phyloP scores from a whole-genome alignment of 352 stramenopile genomes.

The Phytophthora pistaciae region DNA sequence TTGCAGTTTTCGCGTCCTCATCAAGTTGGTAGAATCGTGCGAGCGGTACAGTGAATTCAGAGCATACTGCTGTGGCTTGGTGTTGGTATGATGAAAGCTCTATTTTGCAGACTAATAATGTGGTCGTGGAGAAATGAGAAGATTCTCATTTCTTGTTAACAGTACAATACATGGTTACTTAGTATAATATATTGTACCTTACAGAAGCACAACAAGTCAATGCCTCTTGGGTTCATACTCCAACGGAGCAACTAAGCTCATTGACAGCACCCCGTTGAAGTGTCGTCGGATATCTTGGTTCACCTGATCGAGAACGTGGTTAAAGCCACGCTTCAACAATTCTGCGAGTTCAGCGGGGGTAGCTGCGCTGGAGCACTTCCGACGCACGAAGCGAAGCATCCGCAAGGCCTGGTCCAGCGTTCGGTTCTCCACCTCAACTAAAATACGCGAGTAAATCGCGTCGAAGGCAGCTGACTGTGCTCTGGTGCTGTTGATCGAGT shows the following conservation, averaged over 20 bases:
- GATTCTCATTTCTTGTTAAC: too few relatives aligned
- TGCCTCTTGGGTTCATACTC: slow-evolving; percentile 1
- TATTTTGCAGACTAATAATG: too few relatives aligned
- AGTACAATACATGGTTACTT: too few relatives aligned
- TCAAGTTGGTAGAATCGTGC: too few relatives aligned
- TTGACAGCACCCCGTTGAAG: slow-evolving; percentile 58
- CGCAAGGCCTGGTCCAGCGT: slow-evolving; percentile 63
- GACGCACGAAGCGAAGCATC: slow-evolving; percentile 79
- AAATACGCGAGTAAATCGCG: slow-evolving; percentile 77
- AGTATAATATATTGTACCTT: too few relatives aligned
- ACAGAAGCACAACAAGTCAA: too few relatives aligned
- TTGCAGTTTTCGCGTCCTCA: too few relatives aligned
- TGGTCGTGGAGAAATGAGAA: too few relatives aligned
- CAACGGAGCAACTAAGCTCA: slow-evolving; percentile 50
- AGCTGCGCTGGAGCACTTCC: slow-evolving; percentile 55
- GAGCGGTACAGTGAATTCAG: too few relatives aligned
- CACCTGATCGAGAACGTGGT: slow-evolving; percentile 67
- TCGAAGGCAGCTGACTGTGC: slow-evolving; percentile 56
- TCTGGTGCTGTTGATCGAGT: neutral
- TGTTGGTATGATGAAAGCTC: too few relatives aligned
- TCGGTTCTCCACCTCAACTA: slow-evolving; percentile 72
- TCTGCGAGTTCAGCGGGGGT: slow-evolving; percentile 1
- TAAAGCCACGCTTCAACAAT: slow-evolving; percentile 52
- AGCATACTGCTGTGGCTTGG: too few relatives aligned
- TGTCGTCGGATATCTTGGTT: slow-evolving; percentile 61